Base-by-base conservation (phyloP, 2,329 filamentous ascomycete genomes). In the Aspergillus puulaauensis region DNA sequence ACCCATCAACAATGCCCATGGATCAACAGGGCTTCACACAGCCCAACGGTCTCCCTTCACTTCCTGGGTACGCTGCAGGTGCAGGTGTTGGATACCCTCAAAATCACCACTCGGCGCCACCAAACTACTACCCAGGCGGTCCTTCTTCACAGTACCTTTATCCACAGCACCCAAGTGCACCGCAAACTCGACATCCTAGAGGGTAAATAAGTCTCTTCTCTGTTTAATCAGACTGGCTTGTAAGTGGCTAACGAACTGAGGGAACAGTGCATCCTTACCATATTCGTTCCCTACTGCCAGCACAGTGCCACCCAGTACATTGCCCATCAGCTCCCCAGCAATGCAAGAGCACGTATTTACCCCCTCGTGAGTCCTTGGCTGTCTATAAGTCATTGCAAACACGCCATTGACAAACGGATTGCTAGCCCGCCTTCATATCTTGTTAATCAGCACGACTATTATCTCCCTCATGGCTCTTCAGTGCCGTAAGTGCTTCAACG, bases 401-500 rank as follows among this genome's bases (percentile, higher is more conserved):
- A 23, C 19, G 17, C 55, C 19, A 37, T 61, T 69, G 43, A 69
- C 45, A 9, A 9, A 15, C 4, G 8, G 7, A 8, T 15, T 4
- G 8, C 1, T 40, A 75, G 72, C 2, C 64, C 71, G n/a, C 59
- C 68, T 8, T 64, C 70, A 19, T 75, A 73, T 62, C 60, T 73
- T 52, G 66, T 72, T 41, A 72, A 67, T 17, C 73, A 72, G 59
- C 62, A 66, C 21, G 63, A 67, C 11, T 75, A 75, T 53, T 73
- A 74, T 46, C 64, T 74, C 21, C 62, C 69, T 2, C 70, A 70
- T 54, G 54, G 66, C 21, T 62, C 68, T 41, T 65, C 66, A 24
- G 56, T 74, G 6, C 65, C 70, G 72, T 75, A 47, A 67, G 73
- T 61, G 4, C 40, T 14, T 33, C 35, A 11, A 11, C 27, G 27